phyloP scores from a whole-genome alignment of 352 stramenopile genomes.

The Sclerospora graminicola region DNA sequence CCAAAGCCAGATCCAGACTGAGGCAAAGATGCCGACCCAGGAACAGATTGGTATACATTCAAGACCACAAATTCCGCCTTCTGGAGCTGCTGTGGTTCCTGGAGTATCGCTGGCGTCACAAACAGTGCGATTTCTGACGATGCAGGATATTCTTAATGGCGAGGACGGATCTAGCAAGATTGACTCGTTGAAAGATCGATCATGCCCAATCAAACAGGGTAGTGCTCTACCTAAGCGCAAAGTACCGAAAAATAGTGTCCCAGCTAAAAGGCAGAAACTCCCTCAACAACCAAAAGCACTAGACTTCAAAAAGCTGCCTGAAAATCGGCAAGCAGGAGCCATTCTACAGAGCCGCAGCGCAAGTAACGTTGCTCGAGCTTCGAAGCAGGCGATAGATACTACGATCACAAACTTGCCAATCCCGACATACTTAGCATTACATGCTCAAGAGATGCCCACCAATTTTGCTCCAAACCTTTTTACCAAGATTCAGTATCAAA shows the following conservation, averaged over 20 bases:
- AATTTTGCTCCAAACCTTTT: not conserved
- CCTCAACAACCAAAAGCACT: constrained; percentile 7
- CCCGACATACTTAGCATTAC: not conserved
- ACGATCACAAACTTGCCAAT: not conserved
- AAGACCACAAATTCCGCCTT: constrained; percentile 7
- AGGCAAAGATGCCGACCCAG: constrained; percentile 1
- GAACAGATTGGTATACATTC: constrained; percentile 1
- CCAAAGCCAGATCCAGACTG: constrained; percentile 1
- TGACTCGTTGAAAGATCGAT: constrained; percentile 2
- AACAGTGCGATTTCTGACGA: constrained; percentile 8
- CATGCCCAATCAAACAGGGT: constrained; percentile 8
- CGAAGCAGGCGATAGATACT: constrained; percentile 6
- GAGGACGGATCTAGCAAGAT: constrained; percentile 11
- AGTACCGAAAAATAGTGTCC: constrained; percentile 6
- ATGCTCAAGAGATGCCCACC: not conserved
- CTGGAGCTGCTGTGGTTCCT: constrained; percentile 16
- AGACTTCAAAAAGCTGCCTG: not conserved
- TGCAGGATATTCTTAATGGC: constrained; percentile 24
- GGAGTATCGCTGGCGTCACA: constrained; percentile 15
- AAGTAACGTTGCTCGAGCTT: constrained; percentile 5
- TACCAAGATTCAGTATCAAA: not conserved
- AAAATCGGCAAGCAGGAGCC: not conserved
- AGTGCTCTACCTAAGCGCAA: constrained; percentile 9
- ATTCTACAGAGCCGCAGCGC: not conserved
- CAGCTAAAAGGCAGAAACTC: constrained; percentile 11